A percentile compares a stretch with the other conserved stretches of the same genome.
phyloP scores from a whole-genome alignment of 352 stramenopile species.

The Phytophthora citrophthora region DNA sequence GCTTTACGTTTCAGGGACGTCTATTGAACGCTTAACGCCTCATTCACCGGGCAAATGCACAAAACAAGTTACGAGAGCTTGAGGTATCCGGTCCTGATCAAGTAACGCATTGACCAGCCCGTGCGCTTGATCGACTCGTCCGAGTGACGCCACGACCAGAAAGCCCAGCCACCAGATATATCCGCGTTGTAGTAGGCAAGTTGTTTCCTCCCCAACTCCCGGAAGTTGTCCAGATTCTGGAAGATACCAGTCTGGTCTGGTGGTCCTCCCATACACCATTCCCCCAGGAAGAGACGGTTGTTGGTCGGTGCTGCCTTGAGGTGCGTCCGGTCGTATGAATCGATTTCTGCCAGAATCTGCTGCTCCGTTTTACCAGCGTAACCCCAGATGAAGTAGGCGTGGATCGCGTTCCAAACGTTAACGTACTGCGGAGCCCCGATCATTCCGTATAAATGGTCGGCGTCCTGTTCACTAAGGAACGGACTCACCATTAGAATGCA shows the following conservation, averaged over 20 bases:
- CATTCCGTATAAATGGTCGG: conserved; percentile 28
- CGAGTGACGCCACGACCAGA: conserved; percentile 61
- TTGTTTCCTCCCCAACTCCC: conserved; percentile 37
- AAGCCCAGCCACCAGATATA: conserved; percentile 43
- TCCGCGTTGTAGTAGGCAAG: conserved; percentile 34
- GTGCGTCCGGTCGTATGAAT: conserved; percentile 31
- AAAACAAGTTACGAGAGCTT: conserved; percentile 7
- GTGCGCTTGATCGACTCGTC: conserved; percentile 44
- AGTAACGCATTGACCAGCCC: conserved; percentile 45
- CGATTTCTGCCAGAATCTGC: conserved; percentile 23
- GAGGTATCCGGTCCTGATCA: conserved; percentile 34
- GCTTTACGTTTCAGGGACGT: too few relatives aligned
- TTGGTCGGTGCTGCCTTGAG: conserved; percentile 10
- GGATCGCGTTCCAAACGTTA: conserved; percentile 70
- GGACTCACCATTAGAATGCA: conserved; percentile 55
- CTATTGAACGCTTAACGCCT: background rate
- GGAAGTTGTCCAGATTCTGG: conserved; percentile 36
- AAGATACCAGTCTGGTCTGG: conserved; percentile 36
- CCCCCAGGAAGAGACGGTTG: conserved; percentile 46
- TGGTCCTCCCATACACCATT: conserved; percentile 57
- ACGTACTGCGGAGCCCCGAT: conserved; percentile 37
- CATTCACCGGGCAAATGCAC: too few relatives aligned
- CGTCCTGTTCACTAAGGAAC: conserved; percentile 46
- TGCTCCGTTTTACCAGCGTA: conserved; percentile 36
- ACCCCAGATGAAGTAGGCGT: conserved; percentile 64